Evolutionary conservation across 2,329 filamentous ascomycete species (phyloP), one percentile per base, ranked within the genome.

Genomic region (Arachnomyces sp.): DNA sequence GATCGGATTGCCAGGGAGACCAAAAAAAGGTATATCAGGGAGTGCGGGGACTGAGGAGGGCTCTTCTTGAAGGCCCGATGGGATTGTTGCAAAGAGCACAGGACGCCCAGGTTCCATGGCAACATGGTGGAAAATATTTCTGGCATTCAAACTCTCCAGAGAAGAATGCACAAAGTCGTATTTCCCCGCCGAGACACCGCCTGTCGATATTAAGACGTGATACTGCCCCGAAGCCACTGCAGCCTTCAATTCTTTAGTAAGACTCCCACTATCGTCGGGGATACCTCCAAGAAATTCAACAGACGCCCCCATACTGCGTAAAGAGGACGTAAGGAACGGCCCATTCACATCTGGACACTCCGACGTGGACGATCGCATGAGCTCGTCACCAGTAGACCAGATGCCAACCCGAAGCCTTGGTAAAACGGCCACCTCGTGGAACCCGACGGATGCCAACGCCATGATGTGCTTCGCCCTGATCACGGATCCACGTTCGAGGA

Each of bases 51-150:
- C 15, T 1, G 5, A 13, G 31, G 28, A 4, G 3, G 4, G 4
- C 6, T 12, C 20, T 40, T 18, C 9, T 30, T 6, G 11, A n/a
- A n/a, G n/a, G n/a, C n/a, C n/a, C n/a, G n/a, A n/a, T n/a, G 44
- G 43, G 30, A 59, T 20, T 11, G 39, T 46, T 0, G 53, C 55
- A 34, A 59, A 58, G 9, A 60, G 43, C 1, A 49, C 50, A 1
- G 56, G 56, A 41, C 52, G 55, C 2, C 57, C 57, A 11, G 57
- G 57, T 8, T 49, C 43, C n/a, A 60, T 56, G 8, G 42, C 48
- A 15, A 57, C 43, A 14, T 49, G 50, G 33, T 57, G 57, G 29
- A 59, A 58, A 2, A 51, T 7, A 1, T 56, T 36, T 7, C 48
- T 40, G 2, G 48, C 53, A 20, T 43, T 42, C 17, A 59, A 39